phyloP scores from a whole-genome alignment of 163 green algal genomes.

The Scenedesmus sp. region DNA sequence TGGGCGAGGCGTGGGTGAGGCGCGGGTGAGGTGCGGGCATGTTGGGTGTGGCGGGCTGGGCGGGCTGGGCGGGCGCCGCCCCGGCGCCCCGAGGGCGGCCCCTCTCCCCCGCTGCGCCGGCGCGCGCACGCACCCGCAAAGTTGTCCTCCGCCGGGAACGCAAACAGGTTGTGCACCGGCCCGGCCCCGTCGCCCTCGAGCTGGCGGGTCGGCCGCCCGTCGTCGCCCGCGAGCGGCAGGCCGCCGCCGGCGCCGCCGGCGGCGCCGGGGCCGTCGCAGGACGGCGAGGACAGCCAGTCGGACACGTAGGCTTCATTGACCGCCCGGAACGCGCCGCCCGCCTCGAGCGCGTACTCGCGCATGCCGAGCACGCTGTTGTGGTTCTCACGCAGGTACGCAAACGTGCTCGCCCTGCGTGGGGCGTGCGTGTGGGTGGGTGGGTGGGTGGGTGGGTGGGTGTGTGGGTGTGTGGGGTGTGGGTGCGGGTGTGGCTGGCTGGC shows the following conservation, averaged over 20 bases:
- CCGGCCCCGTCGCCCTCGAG: conserved; percentile 25
- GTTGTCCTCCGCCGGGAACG: conserved; percentile 72
- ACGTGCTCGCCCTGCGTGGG: conserved; percentile 1
- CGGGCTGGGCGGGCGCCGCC: too few species aligned
- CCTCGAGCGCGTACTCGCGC: conserved; percentile 70
- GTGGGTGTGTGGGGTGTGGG: too few species aligned
- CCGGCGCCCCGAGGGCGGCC: too few species aligned
- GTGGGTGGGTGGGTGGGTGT: too few species aligned
- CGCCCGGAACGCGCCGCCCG: conserved; percentile 57
- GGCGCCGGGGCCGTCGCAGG: too few species aligned
- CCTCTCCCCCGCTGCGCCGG: too few species aligned
- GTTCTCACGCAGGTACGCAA: conserved; percentile 77
- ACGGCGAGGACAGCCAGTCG: conserved; percentile 53
- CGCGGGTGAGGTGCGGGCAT: too few species aligned
- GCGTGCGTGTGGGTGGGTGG: too few species aligned
- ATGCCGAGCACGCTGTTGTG: conserved; percentile 90
- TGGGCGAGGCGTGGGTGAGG: too few species aligned
- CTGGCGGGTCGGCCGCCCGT: too few species aligned
- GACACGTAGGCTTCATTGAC: conserved; percentile 72
- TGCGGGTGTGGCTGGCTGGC: too few species aligned
- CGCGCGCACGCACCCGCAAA: conserved; percentile 73
- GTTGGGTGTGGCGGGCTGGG: background rate
- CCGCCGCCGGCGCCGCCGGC: conserved; percentile 12
- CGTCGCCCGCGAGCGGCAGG: too few species aligned
- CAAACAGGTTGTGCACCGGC: conserved; percentile 74